Evolutionary conservation across 1,284 basidiomycete genomes (phyloP), one percentile per base, ranked within the genome.

Genomic region (Inonotus hispidus): DNA sequence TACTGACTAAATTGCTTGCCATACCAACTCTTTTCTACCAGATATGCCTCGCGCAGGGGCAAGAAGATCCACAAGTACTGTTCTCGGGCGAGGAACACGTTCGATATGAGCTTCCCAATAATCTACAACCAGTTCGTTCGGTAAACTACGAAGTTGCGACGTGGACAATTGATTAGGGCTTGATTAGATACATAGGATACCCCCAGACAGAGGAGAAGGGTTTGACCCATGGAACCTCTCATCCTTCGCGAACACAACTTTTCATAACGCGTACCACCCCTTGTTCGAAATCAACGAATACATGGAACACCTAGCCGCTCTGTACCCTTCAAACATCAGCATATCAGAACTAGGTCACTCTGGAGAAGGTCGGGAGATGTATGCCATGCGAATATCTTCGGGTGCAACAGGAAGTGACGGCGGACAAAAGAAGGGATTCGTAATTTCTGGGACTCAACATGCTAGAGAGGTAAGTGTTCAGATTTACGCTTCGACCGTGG

Each of bases 401-500:
- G 61, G 59, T 63, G 53, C 21, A 21, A 19, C 29, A 11, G 19
- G n/a, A 32, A 64, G 23, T 29, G 35, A 38, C n/a, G 56, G 65
- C 58, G 32, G 35, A 25, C 47, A 65, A 35, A 67, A 62, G 27
- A 69, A 71, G 64, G 80, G 85, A 14, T 82, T 93, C 66, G 81
- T 92, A n/a, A 76, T 93, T 49, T 76, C 83, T 5, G 87, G 87
- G 8, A 87, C 89, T 0, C 88, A 91, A 68, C 92, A 93, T 71
- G 88, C 89, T 23, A 79, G 91, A 46, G 90, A 93, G 79, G 87
- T 87, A 62, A 39, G 77, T 71, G 3, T 25, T 14, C 23, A n/a
- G 7, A 10, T 1, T 49, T 49, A 14, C 39, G 55, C 49, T 52
- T 61, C 16, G 38, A n/a, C 61, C 27, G 25, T 45, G 19, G 35